Conservation (phyloP, 2,329 filamentous ascomycete genomes). For the Lithohypha guttulata region DNA sequence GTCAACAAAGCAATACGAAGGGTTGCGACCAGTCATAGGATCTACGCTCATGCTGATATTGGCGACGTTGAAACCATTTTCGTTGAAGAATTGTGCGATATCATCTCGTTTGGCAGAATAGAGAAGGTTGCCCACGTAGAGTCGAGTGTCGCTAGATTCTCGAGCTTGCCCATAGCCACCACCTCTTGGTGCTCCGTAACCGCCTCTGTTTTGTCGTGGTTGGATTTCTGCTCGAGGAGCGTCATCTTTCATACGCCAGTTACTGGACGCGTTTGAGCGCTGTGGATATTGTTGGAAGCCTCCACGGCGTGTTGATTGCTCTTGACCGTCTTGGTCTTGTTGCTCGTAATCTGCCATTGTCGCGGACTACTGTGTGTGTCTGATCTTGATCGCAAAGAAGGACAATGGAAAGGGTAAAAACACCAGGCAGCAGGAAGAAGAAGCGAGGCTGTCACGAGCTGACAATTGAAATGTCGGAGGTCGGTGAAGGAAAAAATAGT, state of each 20-base stretch:
- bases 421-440: neutral
- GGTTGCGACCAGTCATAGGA: conserved; percentile 56
- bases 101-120: conserved; percentile 44
- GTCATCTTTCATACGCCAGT: conserved; percentile 34
- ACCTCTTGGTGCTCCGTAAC: neutral
- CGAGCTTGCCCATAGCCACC: conserved; percentile 5
- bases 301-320: neutral
- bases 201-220: conserved; percentile 24
- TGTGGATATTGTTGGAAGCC: conserved; percentile 8
- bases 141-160: conserved; percentile 28
- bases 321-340: conserved; percentile 2
- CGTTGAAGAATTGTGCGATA: conserved; percentile 38
- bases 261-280: conserved; percentile 22
- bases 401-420: neutral
- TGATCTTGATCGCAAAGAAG: neutral
- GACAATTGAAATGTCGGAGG: neutral
- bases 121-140: conserved; percentile 47
- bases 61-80: conserved; percentile 32
- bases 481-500: conserved; percentile 8
- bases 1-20: conserved; percentile 66
- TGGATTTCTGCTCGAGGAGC: conserved; percentile 26
- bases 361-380: neutral
- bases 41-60: conserved; percentile 60
- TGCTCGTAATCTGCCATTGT: conserved; percentile 4
- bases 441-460: conserved; percentile 4